phyloP scores from a whole-genome alignment of 177 flowering plant genomes.

The Vitis hybrid region DNA sequence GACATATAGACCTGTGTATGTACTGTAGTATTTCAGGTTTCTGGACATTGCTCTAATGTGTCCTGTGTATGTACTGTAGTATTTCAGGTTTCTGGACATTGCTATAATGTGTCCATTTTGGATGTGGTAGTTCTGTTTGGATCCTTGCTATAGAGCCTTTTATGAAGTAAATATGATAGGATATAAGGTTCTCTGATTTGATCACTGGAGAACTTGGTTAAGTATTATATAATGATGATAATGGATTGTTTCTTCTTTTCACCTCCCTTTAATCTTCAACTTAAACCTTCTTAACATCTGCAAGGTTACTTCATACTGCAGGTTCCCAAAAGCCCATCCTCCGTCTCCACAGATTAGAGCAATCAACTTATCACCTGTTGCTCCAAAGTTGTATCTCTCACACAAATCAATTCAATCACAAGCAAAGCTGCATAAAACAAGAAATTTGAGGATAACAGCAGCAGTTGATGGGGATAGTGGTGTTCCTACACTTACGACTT shows the following conservation, averaged over 20 bases:
- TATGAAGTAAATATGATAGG: background rate
- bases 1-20: too few relatives aligned
- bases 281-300: background rate
- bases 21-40: too few relatives aligned
- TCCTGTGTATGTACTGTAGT: too few relatives aligned
- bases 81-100: too few relatives aligned
- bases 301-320: slow-evolving; percentile 11
- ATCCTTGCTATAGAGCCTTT: background rate
- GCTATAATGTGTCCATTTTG: too few relatives aligned
- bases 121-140: too few relatives aligned
- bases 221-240: background rate
- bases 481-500: slow-evolving; percentile 42
- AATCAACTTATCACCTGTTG: slow-evolving; percentile 15
- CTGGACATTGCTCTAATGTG: too few relatives aligned
- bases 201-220: background rate
- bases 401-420: slow-evolving; percentile 13
- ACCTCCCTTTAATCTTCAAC: background rate
- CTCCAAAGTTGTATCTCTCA: slow-evolving; percentile 16
- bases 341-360: slow-evolving; percentile 14
- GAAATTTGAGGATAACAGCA: slow-evolving; percentile 22
- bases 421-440: slow-evolving; percentile 13
- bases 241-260: background rate
- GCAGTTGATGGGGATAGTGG: slow-evolving; percentile 24
- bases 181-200: background rate
- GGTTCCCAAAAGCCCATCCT: slow-evolving; percentile 23